These are phyloP conservation scores for Eutrema yunnanense DNA, from an alignment of 345 rosid genomes.

Conservation along the genomic window DNA sequence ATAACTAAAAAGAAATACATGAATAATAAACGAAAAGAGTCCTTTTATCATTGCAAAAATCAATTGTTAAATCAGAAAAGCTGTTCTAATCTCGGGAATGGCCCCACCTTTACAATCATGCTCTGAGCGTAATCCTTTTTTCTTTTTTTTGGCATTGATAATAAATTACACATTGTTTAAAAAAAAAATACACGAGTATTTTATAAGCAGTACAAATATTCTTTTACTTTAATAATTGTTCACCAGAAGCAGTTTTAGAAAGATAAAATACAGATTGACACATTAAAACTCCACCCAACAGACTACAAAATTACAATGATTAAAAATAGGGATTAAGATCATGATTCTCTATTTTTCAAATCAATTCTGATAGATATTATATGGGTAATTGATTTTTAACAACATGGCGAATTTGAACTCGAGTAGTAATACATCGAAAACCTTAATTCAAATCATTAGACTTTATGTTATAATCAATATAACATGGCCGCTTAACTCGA, in stretches of 20 bases:
- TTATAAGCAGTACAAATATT: not conserved
- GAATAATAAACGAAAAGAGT: not conserved
- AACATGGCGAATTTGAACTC: too few relatives aligned
- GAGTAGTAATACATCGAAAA: too few relatives aligned
- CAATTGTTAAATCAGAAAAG: constrained; percentile 13
- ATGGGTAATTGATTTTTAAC: too few relatives aligned
- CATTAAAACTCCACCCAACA: not conserved
- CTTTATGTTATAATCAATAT: too few relatives aligned
- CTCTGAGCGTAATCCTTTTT: constrained; percentile 33
- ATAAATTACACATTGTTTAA: not conserved
- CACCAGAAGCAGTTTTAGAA: not conserved
- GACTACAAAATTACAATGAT: not conserved
- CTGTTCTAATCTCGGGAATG: constrained; percentile 31
- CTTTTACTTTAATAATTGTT: not conserved
- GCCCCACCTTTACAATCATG: constrained; percentile 34
- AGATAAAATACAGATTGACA: not conserved
- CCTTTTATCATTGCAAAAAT: constrained; percentile 14
- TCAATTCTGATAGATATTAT: not conserved
- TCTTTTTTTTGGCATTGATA: not conserved
- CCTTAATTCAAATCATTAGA: too few relatives aligned
- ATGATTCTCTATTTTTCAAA: not conserved
- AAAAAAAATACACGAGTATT: not conserved
- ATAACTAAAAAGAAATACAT: not conserved
- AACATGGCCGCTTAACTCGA: too few relatives aligned
- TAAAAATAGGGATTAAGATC: not conserved